Conservation (phyloP, 2,329 filamentous ascomycete species). For the Chrysoporthe austroafricana region DNA sequence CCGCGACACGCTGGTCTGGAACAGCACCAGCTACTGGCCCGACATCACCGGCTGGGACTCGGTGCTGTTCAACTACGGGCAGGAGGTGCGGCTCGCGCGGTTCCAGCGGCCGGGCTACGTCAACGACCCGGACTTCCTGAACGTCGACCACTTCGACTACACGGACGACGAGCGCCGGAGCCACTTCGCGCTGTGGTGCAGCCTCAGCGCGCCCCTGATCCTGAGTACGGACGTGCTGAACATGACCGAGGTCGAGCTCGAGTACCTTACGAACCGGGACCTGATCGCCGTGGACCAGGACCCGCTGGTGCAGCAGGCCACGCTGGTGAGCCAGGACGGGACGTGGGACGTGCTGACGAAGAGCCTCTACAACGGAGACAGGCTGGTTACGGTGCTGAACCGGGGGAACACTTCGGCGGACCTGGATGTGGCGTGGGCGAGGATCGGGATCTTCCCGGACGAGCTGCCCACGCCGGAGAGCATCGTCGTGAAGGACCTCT, state of each 20-base stretch:
- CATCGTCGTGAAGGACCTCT: conserved; percentile 47
- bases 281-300: conserved; percentile 50
- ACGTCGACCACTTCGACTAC: conserved; percentile 40
- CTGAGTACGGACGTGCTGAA: conserved; percentile 45
- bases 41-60: conserved; percentile 50
- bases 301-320: conserved; percentile 47
- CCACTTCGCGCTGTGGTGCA: conserved; percentile 43
- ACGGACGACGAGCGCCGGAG: conserved; percentile 41
- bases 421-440: conserved; percentile 39
- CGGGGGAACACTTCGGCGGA: conserved; percentile 38
- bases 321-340: conserved; percentile 48
- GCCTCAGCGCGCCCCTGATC: conserved; percentile 42
- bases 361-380: conserved; percentile 50
- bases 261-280: conserved; percentile 44
- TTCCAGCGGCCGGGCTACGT: conserved; percentile 43
- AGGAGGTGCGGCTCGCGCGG: conserved; percentile 46
- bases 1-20: conserved; percentile 35
- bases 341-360: conserved; percentile 51
- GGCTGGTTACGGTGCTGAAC: conserved; percentile 52
- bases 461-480: conserved; percentile 32
- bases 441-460: conserved; percentile 41
- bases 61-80: conserved; percentile 52
- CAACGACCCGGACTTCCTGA: conserved; percentile 46
- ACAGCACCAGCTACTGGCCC: conserved; percentile 46
- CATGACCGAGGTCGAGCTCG: conserved; percentile 39